Conservation (phyloP, 2,329 filamentous ascomycete genomes). For the Ramularia collo-cygni region DNA sequence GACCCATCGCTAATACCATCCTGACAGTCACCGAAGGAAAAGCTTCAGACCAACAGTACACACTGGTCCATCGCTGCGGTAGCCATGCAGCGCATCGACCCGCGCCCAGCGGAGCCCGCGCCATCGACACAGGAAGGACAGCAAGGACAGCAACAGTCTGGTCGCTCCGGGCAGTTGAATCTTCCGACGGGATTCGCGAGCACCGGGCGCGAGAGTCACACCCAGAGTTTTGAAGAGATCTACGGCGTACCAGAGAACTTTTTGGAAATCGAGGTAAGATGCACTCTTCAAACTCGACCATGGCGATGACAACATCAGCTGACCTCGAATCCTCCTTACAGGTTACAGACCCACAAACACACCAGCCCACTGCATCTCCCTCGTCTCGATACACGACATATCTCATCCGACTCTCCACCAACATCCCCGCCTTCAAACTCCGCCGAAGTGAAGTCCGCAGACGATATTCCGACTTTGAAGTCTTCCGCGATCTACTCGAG, state of each 20-base stretch:
- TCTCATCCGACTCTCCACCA: slow-evolving; percentile 95
- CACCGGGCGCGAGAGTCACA: slow-evolving; percentile 24
- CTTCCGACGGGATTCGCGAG: slow-evolving; percentile 29
- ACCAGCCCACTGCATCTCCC: slow-evolving; percentile 64
- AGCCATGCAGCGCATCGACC: slow-evolving; percentile 27
- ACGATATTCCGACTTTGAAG: slow-evolving; percentile 96
- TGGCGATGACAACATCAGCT: too few species aligned
- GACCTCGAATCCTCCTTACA: slow-evolving; percentile 30
- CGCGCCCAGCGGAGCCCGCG: slow-evolving; percentile 15
- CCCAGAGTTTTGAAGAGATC: slow-evolving; percentile 95
- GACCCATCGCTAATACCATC: too few species aligned
- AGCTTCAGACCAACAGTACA: not conserved
- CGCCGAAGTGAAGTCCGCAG: slow-evolving; percentile 76
- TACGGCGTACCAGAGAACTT: slow-evolving; percentile 99
- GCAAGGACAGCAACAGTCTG: slow-evolving; percentile 1
- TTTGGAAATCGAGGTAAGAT: slow-evolving; percentile 83
- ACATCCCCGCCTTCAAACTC: slow-evolving; percentile 98
- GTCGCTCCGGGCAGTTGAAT: not conserved
- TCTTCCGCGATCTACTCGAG: slow-evolving; percentile 97
- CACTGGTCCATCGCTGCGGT: not conserved
- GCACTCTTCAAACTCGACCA: not conserved
- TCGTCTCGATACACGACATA: slow-evolving; percentile 83
- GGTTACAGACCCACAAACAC: slow-evolving; percentile 89
- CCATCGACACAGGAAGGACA: slow-evolving; percentile 2
- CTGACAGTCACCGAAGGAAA: too few species aligned